Base-by-base conservation (phyloP, 805 yeast genomes). In the Ogataea neopini region DNA sequence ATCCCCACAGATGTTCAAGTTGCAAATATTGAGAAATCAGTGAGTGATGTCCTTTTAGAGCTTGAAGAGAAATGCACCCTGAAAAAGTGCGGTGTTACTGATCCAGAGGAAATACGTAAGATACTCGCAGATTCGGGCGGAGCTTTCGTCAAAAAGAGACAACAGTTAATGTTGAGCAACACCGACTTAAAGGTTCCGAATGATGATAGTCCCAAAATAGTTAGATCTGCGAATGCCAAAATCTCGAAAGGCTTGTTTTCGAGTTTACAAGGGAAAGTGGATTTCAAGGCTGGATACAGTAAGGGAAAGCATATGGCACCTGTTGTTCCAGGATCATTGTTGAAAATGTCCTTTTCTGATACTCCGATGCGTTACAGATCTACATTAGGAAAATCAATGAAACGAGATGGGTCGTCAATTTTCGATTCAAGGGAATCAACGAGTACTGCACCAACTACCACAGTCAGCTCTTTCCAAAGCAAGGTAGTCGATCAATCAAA, bases 1-100 rank as follows among this genome's bases (percentile, higher is more conserved):
- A 14, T 48, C 2, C 48, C 58, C 1, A 43, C 58, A 2, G 34
- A 15, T 13, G 34, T 29, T 4, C 59, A 57, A 38, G 15, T 58
- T 13, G 42, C 41, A 7, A 34, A 19, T 9, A 14, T 54, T 1
- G 56, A 53, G 26, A 48, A 23, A 15, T 25, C 45, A 9, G 32
- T 39, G 6, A 25, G 36, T 6, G 35, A 41, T 11, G 25, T 32
- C 9, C 10, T 52, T 5, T 43, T 42, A 6, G 46, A 49, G 11
- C 18, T 57, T 13, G 26, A 46, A 10, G 49, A 52, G 9, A 48
- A 32, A 6, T n/a, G n/a, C 1, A 25, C 41, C 1, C 42, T 55
- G 20, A 36, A 44, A 22, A 26, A 44, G 6, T 37, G 36, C 11
- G 60, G 54, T 6, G 49, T 58, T n/a, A 38, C 41, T 2, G 52